These are phyloP conservation scores for Effrenium voratum DNA, from an alignment of 73 alveolate species.

Conservation along the genomic window DNA sequence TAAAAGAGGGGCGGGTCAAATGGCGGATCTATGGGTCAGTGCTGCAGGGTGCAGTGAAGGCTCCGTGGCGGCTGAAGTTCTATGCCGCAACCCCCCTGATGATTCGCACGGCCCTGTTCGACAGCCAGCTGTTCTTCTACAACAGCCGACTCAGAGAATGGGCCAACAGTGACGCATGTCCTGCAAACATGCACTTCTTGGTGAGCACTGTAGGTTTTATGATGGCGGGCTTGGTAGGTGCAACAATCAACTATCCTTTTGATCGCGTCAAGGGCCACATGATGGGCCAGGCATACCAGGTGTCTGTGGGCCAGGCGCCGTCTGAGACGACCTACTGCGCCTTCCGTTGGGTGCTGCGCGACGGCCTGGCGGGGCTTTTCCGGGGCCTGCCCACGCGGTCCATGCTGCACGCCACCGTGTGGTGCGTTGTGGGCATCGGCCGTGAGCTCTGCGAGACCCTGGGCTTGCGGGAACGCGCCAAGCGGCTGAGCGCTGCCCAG, in stretches of 20 bases:
- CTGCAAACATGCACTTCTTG: conserved; percentile 30
- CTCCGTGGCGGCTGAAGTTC: conserved; percentile 49
- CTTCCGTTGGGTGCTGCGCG: conserved; percentile 17
- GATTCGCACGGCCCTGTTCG: conserved; percentile 73
- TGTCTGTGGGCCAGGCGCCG: conserved; percentile 26
- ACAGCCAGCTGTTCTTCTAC: conserved; percentile 83
- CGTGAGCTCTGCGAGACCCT: conserved; percentile 41
- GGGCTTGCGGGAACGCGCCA: conserved; percentile 24
- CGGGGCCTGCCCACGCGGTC: conserved; percentile 76
- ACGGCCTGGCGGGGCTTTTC: conserved; percentile 42
- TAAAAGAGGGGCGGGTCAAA: conserved; percentile 65
- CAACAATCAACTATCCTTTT: conserved; percentile 71
- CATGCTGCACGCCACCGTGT: conserved; percentile 64
- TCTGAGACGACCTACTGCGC: conserved; percentile 45
- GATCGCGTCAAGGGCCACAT: conserved; percentile 81
- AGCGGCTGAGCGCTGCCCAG: too few relatives aligned
- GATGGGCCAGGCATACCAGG: conserved; percentile 81
- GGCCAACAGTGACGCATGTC: conserved; percentile 38
- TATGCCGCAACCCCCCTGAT: conserved; percentile 76
- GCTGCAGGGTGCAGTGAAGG: conserved; percentile 58
- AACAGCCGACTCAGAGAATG: conserved; percentile 72
- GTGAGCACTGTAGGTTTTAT: conserved; percentile 63
- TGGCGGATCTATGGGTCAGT: conserved; percentile 58
- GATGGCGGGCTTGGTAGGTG: conserved; percentile 68
- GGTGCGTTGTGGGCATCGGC: conserved; percentile 78